These are phyloP conservation scores for Lodderomyces margitis DNA, from an alignment of 1,139 yeast genomes.

Conservation along the genomic window DNA sequence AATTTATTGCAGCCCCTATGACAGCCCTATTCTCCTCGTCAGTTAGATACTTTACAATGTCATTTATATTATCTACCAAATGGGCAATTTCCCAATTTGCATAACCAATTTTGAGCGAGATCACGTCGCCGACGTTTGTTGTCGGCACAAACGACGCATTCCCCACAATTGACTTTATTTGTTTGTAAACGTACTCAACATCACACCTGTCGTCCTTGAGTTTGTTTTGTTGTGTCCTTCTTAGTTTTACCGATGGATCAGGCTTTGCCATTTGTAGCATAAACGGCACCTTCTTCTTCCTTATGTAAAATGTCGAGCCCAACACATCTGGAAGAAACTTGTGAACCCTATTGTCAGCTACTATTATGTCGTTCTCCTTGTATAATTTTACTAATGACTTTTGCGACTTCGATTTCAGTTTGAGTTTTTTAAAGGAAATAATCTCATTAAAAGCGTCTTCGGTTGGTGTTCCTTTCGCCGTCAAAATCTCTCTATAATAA, in stretches of 20 bases:
- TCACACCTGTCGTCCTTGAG: constrained; percentile 58
- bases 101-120: constrained; percentile 54
- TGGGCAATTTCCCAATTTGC: constrained; percentile 43
- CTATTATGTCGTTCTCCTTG: constrained; percentile 61
- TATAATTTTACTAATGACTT: constrained; percentile 41
- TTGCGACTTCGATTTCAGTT: constrained; percentile 43
- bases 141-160: constrained; percentile 62
- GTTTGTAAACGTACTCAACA: constrained; percentile 57
- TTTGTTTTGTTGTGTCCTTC: constrained; percentile 37
- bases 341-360: constrained; percentile 65
- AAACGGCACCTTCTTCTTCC: constrained; percentile 61
- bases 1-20: constrained; percentile 55
- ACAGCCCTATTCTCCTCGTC: constrained; percentile 45
- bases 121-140: constrained; percentile 47
- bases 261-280: constrained; percentile 65
- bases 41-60: constrained; percentile 50
- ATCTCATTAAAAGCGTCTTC: constrained; percentile 60
- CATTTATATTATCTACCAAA: constrained; percentile 53
- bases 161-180: constrained; percentile 57
- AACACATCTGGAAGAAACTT: constrained; percentile 55
- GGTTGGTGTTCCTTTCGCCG: constrained; percentile 49
- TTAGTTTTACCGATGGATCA: constrained; percentile 21
- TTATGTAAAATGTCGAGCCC: constrained; percentile 55
- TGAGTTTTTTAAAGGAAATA: constrained; percentile 55
- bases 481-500: constrained; percentile 47